Base-by-base conservation (phyloP, 2,329 filamentous ascomycete species). In the Metarhizium album region DNA sequence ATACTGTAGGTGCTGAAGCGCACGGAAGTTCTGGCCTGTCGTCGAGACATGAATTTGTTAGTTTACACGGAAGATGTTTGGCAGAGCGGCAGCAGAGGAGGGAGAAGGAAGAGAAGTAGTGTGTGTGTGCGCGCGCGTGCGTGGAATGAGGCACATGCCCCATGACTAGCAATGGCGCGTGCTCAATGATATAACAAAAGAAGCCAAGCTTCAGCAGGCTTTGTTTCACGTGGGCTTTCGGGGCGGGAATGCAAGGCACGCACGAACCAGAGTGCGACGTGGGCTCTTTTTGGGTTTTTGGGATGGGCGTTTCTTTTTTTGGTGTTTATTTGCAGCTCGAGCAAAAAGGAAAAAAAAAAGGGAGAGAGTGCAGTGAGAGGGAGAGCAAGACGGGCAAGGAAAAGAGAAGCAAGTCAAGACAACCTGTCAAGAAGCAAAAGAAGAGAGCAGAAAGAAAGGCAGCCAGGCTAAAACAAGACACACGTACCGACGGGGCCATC, bases 401-500 rank as follows among this genome's bases (percentile, higher is more conserved):
- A 48, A 51, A 42, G 42, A 43, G 22, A 42, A 55, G 48, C 47
- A 50, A 47, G 33, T 46, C 38, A 49, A 53, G 48, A 37, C 47
- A 54, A 29, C 43, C 11, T 46, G 42, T 20, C 37, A 7, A 33
- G 40, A 46, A 16, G 50, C 49, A 45, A 42, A 45, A 55, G 46
- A 52, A 29, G 46, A 49, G 46, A 48, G 45, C 35, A 54, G 53
- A 46, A 49, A 49, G 51, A 18, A 50, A 51, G 5, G 22, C 40
- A 43, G 5, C 38, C 20, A 43, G 22, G 24, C 40, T 13, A 45
- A 46, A 47, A 54, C 53, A 35, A 18, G 54, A 54, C n/a, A n/a
- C n/a, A 78, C 78, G 50, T 78, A 82, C 78, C 61, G 78, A 81
- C 46, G 77, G 74, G 53, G 76, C 76, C 78, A 82, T 80, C 64